Conservation (phyloP, 1,139 yeast genomes). For the Saccharomyces hybrid region DNA sequence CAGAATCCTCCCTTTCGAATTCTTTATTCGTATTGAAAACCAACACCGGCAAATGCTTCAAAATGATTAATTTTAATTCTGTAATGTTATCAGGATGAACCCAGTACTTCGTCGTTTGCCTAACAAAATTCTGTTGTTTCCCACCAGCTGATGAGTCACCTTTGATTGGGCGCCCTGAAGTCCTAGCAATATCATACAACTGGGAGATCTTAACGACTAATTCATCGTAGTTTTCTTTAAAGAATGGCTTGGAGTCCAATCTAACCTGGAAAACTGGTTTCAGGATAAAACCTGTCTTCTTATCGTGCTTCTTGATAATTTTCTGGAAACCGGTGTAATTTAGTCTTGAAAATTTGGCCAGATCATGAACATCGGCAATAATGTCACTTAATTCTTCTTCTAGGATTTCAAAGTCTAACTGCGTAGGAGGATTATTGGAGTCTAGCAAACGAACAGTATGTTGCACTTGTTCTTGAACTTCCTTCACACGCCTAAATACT, state of each 20-base stretch:
- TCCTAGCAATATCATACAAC: constrained; percentile 85
- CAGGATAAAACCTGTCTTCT: constrained; percentile 72
- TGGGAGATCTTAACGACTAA: constrained; percentile 84
- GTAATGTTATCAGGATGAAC: constrained; percentile 98
- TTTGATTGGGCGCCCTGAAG: constrained; percentile 87
- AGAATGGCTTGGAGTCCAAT: constrained; percentile 87
- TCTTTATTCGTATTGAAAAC: constrained; percentile 96
- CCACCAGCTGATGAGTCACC: constrained; percentile 98
- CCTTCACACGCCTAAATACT: constrained; percentile 73
- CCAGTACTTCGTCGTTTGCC: constrained; percentile 98
- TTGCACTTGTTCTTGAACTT: constrained; percentile 61
- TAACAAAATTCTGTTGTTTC: constrained; percentile 90
- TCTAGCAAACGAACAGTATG: constrained; percentile 50
- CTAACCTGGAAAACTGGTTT: constrained; percentile 91
- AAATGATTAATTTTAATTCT: constrained; percentile 84
- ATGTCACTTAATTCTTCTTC: constrained; percentile 90
- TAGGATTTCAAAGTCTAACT: constrained; percentile 81
- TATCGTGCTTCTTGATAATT: constrained; percentile 93
- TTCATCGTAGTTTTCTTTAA: constrained; percentile 87
- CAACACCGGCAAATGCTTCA: constrained; percentile 91
- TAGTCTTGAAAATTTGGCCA: constrained; percentile 85
- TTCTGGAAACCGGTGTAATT: constrained; percentile 96
- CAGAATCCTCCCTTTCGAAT: constrained; percentile 88
- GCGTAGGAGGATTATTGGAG: constrained; percentile 39
- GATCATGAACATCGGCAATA: constrained; percentile 94